A percentile compares a stretch with the other conserved stretches of the same genome.
These are phyloP conservation scores for Kregervanrija fluxuum DNA, from an alignment of 805 yeast genomes.

Conservation along the genomic window DNA sequence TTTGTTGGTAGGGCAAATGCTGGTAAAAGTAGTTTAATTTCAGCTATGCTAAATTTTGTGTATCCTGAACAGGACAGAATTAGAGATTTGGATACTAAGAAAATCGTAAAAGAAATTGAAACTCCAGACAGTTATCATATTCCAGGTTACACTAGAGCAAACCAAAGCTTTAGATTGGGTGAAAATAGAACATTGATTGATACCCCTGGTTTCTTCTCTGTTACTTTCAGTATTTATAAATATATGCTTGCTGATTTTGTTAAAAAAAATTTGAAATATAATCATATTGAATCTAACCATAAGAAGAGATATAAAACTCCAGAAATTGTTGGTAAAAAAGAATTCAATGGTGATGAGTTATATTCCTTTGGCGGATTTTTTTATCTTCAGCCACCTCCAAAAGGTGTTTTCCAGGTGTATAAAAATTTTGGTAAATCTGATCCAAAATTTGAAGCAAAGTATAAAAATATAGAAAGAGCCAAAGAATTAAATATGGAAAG, in stretches of 20 bases:
- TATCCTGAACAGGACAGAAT: no score
- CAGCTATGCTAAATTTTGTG: constrained; percentile 28
- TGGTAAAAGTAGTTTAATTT: constrained; percentile 62
- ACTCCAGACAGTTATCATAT: constrained; percentile 42
- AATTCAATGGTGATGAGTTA: constrained; percentile 19
- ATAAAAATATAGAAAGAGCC: constrained; percentile 28
- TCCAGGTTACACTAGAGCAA: constrained; percentile 67
- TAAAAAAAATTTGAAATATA: constrained; percentile 6
- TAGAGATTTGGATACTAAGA: constrained; percentile 4
- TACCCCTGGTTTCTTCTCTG: constrained; percentile 39
- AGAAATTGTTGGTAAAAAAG: constrained; percentile 8
- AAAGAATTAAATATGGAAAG: constrained; percentile 17
- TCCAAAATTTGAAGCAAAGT: constrained; percentile 33
- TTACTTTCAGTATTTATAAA: constrained; percentile 24
- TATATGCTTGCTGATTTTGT: constrained; percentile 16
- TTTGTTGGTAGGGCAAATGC: constrained; percentile 61
- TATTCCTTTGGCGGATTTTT: constrained; percentile 55
- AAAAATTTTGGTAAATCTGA: constrained; percentile 27
- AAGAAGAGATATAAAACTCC: constrained; percentile 3
- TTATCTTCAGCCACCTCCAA: constrained; percentile 47
- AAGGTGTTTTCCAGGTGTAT: constrained; percentile 40
- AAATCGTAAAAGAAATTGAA: constrained; percentile 18
- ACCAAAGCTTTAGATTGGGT: constrained; percentile 29
- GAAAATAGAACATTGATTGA: constrained; percentile 26
- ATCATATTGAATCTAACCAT: constrained; percentile 4